Percentiles rank a stretch among this genome's conserved stretches.
These are phyloP conservation scores for Osmanthus fragrans DNA, from an alignment of 257 asterid genomes.

Conservation along the genomic window DNA sequence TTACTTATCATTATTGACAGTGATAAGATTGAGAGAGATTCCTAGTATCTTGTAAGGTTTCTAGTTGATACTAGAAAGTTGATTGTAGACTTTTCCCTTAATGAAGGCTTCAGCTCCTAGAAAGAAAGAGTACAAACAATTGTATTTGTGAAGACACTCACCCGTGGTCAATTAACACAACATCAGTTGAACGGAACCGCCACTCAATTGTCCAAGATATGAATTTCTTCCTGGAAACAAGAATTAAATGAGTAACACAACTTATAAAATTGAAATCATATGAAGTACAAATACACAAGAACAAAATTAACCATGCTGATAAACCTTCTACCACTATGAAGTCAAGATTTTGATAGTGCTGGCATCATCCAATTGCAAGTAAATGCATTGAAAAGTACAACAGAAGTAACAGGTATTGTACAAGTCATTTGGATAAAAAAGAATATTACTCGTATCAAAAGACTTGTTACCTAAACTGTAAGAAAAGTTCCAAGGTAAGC, in stretches of 20 bases:
- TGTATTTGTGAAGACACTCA: conserved; percentile 35
- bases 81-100: neutral
- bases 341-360: neutral
- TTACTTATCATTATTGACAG: neutral
- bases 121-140: neutral
- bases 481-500: neutral
- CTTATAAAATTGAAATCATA: neutral
- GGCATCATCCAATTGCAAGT: neutral
- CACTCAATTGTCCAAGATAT: conserved; percentile 95
- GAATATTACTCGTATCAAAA: neutral
- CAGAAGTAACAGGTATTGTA: neutral
- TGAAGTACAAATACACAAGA: conserved; percentile 7
- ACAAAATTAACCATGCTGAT: neutral
- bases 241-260: conserved; percentile 1
- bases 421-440: neutral
- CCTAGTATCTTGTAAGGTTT: neutral
- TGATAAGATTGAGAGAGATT: neutral
- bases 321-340: neutral
- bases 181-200: conserved; percentile 76
- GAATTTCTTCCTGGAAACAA: conserved; percentile 59
- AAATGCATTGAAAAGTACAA: neutral
- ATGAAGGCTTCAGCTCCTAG: neutral
- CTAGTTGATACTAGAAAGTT: neutral
- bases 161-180: conserved; percentile 76
- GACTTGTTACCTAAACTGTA: neutral